Base-by-base conservation (phyloP, 345 rosid genomes). In the Physaria fendleri region DNA sequence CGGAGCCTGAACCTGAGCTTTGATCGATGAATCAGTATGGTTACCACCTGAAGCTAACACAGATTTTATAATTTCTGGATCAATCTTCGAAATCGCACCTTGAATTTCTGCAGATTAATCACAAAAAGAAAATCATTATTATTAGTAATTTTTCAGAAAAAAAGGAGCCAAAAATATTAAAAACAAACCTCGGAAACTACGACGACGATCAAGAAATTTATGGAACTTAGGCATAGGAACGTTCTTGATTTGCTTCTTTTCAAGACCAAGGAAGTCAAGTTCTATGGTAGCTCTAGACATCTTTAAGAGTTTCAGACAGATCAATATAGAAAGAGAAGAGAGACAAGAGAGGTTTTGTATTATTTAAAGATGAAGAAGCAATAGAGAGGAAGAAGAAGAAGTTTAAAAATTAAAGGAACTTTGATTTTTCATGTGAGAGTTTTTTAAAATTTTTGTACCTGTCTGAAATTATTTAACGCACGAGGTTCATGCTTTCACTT, bases 11-110 rank as follows among this genome's bases (percentile, higher is more conserved):
- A 24, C 42, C n/a, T n/a, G 41, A 18, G 83, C 57, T 17, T 64
- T 69, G 11, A 42, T 61, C 0, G 71, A 38, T n/a, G 51, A 42
- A 21, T 64, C 71, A 1, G 58, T 17, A 15, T 9, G 62, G n/a
- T 34, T 40, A 42, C 54, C 65, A 48, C 74, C 78, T 5, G 87
- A 83, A 25, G 83, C 66, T 66, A 92, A 78, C 59, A 92, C 81
- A 5, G 91, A 82, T 66, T 74, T 84, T 22, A 92, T 74, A 24
- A 92, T 73, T 73, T 80, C 82, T 0, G 96, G 96, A 64, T 88
- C 76, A 4, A 92, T 82, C 81, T 79, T 88, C 13, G 98, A 88
- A 60, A 92, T 87, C 51, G 88, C 88, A 6, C 87, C 66, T 71
- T 90, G 97, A 37, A 85, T 77, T 6, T 78, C 97, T 90, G 71